Evolutionary conservation across 345 rosid species (phyloP), one percentile per base, ranked within the genome.

Genomic region (Draba incana): DNA sequence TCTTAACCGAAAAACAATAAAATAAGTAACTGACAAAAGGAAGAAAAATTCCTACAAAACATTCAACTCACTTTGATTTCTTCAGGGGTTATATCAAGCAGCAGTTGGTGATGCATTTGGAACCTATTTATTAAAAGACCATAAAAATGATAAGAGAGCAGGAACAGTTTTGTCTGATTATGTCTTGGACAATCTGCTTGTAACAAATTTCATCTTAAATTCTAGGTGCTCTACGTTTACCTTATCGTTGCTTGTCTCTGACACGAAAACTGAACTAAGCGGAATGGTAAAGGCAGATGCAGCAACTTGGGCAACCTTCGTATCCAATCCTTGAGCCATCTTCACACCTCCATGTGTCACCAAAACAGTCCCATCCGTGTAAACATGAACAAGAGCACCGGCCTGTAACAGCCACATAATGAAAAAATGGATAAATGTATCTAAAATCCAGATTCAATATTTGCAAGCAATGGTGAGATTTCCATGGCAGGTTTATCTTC

Each of bases 241-340:
- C 96, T 94, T 91, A 81, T 94, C 99, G 14, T 97, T 94, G 75
- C 99, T 94, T 38, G 97, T 94, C 75, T 94, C 99, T 54, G 96
- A 94, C 77, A 94, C 84, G 72, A 88, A 94, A 66, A 94, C 93
- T 2, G 89, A 91, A 57, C 80, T 80, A 58, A 94, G 90, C 20
- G 95, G 87, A 61, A 94, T 86, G 71, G 83, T 84, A 74, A 94
- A 94, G 55, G 90, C 88, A 41, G 97, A 89, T 10, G 99, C 97
- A 77, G 96, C 96, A 79, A 94, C 81, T 78, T 94, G 99, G 44
- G 97, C 99, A 31, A 94, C 90, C 78, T 94, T 94, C 61, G 99
- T 94, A 78, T 91, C 97, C 61, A 94, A 83, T 62, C 99, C 99
- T 87, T 91, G 99, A 33, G 96, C 99, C 99, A 94, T 94, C 81